These are phyloP conservation scores for Populus davidiana DNA, from an alignment of 345 rosid genomes.

Conservation along the genomic window DNA sequence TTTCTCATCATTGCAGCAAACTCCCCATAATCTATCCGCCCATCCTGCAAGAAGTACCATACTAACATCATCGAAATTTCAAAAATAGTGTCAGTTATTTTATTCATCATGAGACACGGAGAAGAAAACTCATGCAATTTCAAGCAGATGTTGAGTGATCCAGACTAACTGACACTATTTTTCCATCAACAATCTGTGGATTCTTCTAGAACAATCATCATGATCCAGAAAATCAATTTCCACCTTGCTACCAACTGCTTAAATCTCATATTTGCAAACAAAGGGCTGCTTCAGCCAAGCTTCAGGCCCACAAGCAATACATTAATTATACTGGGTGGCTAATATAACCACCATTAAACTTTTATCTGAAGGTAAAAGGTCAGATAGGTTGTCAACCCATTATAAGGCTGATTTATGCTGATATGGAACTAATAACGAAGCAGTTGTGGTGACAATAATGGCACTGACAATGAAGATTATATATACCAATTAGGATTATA, in stretches of 20 bases:
- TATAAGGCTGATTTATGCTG: neutral
- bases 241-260: neutral
- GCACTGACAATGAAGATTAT: neutral
- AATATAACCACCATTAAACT: neutral
- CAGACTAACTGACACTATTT: neutral
- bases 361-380: neutral
- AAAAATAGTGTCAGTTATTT: neutral
- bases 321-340: neutral
- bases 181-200: neutral
- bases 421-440: neutral
- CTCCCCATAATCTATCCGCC: constrained; percentile 78
- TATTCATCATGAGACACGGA: neutral
- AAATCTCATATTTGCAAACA: neutral
- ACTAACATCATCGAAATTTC: neutral
- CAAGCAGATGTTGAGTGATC: neutral
- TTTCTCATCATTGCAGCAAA: constrained; percentile 88
- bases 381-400: neutral
- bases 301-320: neutral
- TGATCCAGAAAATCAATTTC: neutral
- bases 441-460: neutral
- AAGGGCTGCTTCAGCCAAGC: neutral
- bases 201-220: neutral
- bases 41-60: constrained; percentile 50
- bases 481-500: neutral
- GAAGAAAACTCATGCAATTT: neutral